Evolutionary conservation across 2,329 filamentous ascomycete species (phyloP).

Genomic region (Stylonectria norvegica): DNA sequence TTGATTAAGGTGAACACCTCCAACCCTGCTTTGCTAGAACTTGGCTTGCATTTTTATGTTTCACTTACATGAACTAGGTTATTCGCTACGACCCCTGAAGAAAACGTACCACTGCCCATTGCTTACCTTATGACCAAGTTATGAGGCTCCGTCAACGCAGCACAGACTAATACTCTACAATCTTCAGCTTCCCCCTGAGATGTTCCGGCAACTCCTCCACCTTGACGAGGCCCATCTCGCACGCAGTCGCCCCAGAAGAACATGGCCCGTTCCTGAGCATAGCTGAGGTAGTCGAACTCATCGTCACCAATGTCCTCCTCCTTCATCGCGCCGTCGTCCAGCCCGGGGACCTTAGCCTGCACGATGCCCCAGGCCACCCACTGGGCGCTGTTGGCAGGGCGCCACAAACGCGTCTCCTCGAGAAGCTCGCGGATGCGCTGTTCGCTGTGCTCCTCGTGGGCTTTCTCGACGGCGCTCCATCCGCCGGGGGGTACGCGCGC

Average conservation of each 20-base stretch:
- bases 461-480: constrained; percentile 52
- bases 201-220: constrained; percentile 70
- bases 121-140: too few relatives aligned
- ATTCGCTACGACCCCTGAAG: too few relatives aligned
- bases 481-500: constrained; percentile 55
- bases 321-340: constrained; percentile 49
- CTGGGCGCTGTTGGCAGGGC: constrained; percentile 78
- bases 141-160: neutral
- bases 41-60: too few relatives aligned
- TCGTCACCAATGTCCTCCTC: constrained; percentile 41
- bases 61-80: too few relatives aligned
- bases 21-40: too few relatives aligned
- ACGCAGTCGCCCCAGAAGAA: constrained; percentile 95
- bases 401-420: constrained; percentile 80
- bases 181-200: constrained; percentile 64
- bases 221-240: constrained; percentile 68
- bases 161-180: constrained; percentile 63
- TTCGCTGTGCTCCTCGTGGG: constrained; percentile 62
- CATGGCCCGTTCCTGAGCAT: constrained; percentile 84
- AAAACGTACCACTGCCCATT: too few relatives aligned
- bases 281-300: constrained; percentile 89
- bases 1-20: too few relatives aligned
- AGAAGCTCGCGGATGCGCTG: constrained; percentile 66
- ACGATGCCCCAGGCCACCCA: constrained; percentile 98
- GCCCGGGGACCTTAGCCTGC: constrained; percentile 79